Conservation (phyloP, 2,329 filamentous ascomycete genomes). For the Penicillium hesseltinei region DNA sequence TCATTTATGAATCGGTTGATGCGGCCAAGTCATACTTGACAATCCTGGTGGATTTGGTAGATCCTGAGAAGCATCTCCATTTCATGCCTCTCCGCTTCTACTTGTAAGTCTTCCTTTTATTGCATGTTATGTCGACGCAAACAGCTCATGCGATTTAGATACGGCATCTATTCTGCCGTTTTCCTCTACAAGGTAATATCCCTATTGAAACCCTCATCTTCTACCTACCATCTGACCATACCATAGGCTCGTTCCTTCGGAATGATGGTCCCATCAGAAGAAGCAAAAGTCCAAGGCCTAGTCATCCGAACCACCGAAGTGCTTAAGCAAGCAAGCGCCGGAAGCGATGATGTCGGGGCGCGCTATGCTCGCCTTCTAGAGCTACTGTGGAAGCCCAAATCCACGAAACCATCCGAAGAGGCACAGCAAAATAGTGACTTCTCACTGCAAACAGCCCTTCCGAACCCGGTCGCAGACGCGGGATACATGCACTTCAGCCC, state of each 20-base stretch:
- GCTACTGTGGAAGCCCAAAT: slow-evolving; percentile 56
- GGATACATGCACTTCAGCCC: slow-evolving; percentile 44
- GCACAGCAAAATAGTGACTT: slow-evolving; percentile 34
- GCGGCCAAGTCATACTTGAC: slow-evolving; percentile 62
- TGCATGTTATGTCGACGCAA: background rate
- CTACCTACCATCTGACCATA: background rate
- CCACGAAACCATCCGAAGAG: slow-evolving; percentile 22
- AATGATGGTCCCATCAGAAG: slow-evolving; percentile 56
- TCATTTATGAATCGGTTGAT: slow-evolving; percentile 65
- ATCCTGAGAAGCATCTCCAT: slow-evolving; percentile 58
- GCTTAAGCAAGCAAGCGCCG: slow-evolving; percentile 58
- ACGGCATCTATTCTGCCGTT: slow-evolving; percentile 62
- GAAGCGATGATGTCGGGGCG: slow-evolving; percentile 59
- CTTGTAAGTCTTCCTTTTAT: slow-evolving; percentile 39
- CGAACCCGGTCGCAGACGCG: slow-evolving; percentile 37
- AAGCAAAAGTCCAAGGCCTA: slow-evolving; percentile 56
- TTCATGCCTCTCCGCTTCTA: slow-evolving; percentile 66
- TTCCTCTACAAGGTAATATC: slow-evolving; percentile 60
- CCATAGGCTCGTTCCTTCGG: slow-evolving; percentile 56
- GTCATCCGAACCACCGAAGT: slow-evolving; percentile 59
- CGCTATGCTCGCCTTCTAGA: slow-evolving; percentile 62
- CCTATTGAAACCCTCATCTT: background rate
- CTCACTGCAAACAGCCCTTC: slow-evolving; percentile 31
- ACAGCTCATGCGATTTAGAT: slow-evolving; percentile 23
- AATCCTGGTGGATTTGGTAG: slow-evolving; percentile 59